phyloP scores from a whole-genome alignment of 441 rosid genomes.

The Gossypium laxum region DNA sequence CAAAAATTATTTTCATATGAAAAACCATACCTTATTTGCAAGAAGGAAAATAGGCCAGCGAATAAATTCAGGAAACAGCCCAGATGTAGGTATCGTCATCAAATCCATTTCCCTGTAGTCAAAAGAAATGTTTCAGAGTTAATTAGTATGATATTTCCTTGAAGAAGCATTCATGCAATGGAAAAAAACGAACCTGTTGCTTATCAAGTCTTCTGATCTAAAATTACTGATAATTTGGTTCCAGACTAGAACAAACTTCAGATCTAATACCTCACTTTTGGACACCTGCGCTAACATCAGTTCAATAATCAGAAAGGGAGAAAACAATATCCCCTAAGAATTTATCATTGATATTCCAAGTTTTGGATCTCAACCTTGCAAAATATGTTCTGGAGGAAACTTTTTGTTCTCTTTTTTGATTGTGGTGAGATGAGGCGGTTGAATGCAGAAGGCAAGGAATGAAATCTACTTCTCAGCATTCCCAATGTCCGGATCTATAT shows the following conservation, averaged over 20 bases:
- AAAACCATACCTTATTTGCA: conserved; percentile 61
- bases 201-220: conserved; percentile 82
- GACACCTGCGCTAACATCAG: conserved; percentile 34
- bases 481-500: conserved; percentile 90
- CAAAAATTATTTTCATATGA: background rate
- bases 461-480: conserved; percentile 92
- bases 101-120: conserved; percentile 72
- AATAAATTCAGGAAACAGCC: conserved; percentile 53
- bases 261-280: conserved; percentile 39
- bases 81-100: conserved; percentile 74
- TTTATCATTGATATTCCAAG: background rate
- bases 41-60: conserved; percentile 95
- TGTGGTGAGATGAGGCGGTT: conserved; percentile 62
- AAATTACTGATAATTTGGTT: conserved; percentile 70
- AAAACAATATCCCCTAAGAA: conserved; percentile 2
- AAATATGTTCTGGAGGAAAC: conserved; percentile 37
- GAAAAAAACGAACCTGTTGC: conserved; percentile 47
- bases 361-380: conserved; percentile 40
- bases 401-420: conserved; percentile 36
- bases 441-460: conserved; percentile 84
- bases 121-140: conserved; percentile 6
- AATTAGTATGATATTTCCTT: background rate
- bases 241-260: conserved; percentile 87
- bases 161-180: conserved; percentile 12
- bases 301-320: conserved; percentile 6